Base-by-base conservation (phyloP, 2,329 filamentous ascomycete genomes). In the Verticillium isaacii region DNA sequence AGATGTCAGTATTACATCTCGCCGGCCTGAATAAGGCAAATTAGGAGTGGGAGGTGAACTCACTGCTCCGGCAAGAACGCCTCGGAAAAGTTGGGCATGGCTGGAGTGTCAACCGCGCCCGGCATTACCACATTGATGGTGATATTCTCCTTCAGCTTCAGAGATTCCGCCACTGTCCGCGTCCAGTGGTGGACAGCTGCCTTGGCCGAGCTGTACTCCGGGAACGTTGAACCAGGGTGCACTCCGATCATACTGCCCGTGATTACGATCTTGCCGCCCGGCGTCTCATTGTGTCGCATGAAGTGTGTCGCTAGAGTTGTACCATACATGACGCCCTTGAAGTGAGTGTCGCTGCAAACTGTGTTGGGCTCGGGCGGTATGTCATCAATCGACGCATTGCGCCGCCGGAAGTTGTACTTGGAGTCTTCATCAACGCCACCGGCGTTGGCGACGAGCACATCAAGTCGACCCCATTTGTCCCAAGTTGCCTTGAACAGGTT, bases 191-290 rank as follows among this genome's bases (percentile, higher is more conserved):
- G 63, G 11, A 81, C 75, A 1, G 76, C 81, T 2, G 81, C 79
- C 66, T 84, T 84, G 14, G 80, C 77, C n/a, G 77, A 78, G 59
- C 74, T 77, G 68, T 84, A 83, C 64, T 83, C 77, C 0, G 81
- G 80, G 62, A 77, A 80, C 0, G 74, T 71, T 8, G 70, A 63
- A 61, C 79, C 76, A 0, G 81, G 78, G 57, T 78, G 77, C 1
- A 82, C 65, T 1, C 71, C 77, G 1, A 76, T 75, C 62, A 78
- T 75, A 62, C 76, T 80, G 2, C 74, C 73, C 0, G 79, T 82
- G 4, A 75, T 72, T 15, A 81, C 70, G 58, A 82, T 79, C 61
- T 73, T 75, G 1, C 79, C 80, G 2, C 77, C 78, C 0, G 74
- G 74, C 0, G 68, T 69, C 2, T 69, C 65, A 61, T 83, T 84